A percentile compares a stretch with the other conserved stretches of the same genome.
Conservation (phyloP, 306 rosid genomes). For the Neltuma alba region DNA sequence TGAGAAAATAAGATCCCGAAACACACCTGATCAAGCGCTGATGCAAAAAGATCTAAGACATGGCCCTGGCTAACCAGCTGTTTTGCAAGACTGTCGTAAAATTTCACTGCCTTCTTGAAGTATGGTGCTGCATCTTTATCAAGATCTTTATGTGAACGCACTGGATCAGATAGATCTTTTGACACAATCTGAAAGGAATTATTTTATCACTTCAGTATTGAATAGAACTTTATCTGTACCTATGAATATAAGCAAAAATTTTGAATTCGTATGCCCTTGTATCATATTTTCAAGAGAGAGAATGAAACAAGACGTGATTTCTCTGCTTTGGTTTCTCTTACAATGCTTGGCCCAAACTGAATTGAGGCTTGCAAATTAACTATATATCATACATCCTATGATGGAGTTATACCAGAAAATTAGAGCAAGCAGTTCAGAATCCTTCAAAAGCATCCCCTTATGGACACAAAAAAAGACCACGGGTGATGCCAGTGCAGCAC, state of each 20-base stretch:
- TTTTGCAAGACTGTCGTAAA: conserved; percentile 74
- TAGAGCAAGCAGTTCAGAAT: neutral
- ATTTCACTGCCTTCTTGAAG: conserved; percentile 87
- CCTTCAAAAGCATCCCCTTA: neutral
- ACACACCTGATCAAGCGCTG: conserved; percentile 95
- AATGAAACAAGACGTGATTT: neutral
- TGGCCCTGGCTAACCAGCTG: conserved; percentile 92
- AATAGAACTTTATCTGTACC: neutral
- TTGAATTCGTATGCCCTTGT: neutral
- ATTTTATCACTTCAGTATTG: conserved; percentile 7
- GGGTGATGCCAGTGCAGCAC: neutral
- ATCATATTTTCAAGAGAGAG: neutral
- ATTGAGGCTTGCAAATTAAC: neutral
- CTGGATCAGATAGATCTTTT: conserved; percentile 86
- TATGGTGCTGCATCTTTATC: conserved; percentile 90
- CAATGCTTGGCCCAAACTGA: conserved; percentile 12
- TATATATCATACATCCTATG: neutral
- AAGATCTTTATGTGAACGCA: conserved; percentile 91
- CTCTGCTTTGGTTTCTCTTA: neutral
- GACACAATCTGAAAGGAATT: conserved; percentile 74
- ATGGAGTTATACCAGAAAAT: neutral
- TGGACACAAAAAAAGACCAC: neutral
- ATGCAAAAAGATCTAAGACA: conserved; percentile 85
- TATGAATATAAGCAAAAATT: conserved; percentile 9
- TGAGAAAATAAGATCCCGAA: conserved; percentile 23